Percentiles rank a stretch among this genome's conserved stretches.
These are phyloP conservation scores for Aspergillus quadrilineatus DNA, from an alignment of 2,329 filamentous ascomycete species.

Conservation along the genomic window DNA sequence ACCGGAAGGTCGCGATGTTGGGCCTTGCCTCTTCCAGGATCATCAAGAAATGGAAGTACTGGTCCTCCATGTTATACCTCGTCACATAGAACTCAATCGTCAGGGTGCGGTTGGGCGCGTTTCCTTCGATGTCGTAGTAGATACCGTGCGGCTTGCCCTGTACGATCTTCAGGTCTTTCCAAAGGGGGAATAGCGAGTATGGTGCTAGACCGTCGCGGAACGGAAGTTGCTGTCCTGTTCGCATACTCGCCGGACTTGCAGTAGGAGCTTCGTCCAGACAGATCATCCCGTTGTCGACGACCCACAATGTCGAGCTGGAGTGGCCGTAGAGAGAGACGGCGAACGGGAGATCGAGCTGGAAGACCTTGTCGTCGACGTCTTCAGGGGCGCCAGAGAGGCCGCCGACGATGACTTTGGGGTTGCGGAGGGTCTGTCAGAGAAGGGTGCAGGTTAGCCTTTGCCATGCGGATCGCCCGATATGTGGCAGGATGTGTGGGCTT, in stretches of 20 bases:
- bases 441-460: background rate
- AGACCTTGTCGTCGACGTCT: background rate
- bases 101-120: background rate
- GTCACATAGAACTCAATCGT: background rate
- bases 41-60: background rate
- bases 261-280: background rate
- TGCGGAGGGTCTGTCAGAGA: background rate
- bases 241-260: background rate
- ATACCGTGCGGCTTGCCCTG: background rate
- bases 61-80: background rate
- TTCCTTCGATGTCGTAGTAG: background rate
- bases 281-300: background rate
- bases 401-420: background rate
- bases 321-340: background rate
- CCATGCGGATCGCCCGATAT: background rate
- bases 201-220: background rate
- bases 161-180: background rate
- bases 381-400: background rate
- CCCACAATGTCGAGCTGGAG: background rate
- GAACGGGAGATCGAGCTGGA: background rate
- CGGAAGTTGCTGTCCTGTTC: background rate
- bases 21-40: background rate
- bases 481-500: background rate
- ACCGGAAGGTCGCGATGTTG: background rate
- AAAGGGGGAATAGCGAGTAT: background rate